These are phyloP conservation scores for Fraxinus angustifolia DNA, from an alignment of 305 asterid genomes.

Conservation along the genomic window DNA sequence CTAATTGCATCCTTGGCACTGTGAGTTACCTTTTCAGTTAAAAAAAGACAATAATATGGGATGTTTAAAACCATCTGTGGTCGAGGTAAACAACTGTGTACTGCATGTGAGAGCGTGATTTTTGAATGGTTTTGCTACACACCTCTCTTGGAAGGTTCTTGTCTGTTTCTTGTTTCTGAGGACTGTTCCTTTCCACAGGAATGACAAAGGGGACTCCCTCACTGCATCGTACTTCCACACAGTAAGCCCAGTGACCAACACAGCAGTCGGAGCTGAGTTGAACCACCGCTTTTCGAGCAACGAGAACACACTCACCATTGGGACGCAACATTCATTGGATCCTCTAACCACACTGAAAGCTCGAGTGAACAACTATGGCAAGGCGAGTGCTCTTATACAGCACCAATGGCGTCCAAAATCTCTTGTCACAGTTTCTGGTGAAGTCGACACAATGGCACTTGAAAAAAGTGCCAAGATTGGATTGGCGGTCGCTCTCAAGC, in stretches of 20 bases:
- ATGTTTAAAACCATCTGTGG: neutral
- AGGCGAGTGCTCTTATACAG: slow-evolving; percentile 82
- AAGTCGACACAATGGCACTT: slow-evolving; percentile 85
- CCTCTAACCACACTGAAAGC: slow-evolving; percentile 77
- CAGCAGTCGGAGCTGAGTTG: slow-evolving; percentile 94
- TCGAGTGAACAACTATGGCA: slow-evolving; percentile 82
- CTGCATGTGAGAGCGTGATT: neutral
- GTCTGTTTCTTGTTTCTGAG: neutral
- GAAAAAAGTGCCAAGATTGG: slow-evolving; percentile 93
- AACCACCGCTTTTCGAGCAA: slow-evolving; percentile 75
- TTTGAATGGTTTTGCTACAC: neutral
- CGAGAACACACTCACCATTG: slow-evolving; percentile 71
- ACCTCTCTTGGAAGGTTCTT: neutral
- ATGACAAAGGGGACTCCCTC: slow-evolving; percentile 64
- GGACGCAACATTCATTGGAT: slow-evolving; percentile 81
- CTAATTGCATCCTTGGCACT: slow-evolving; percentile 68
- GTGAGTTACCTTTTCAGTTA: slow-evolving; percentile 44
- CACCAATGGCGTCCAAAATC: slow-evolving; percentile 92
- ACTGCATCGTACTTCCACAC: slow-evolving; percentile 78
- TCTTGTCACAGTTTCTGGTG: slow-evolving; percentile 80
- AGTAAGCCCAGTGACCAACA: slow-evolving; percentile 70
- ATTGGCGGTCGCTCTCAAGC: slow-evolving; percentile 80
- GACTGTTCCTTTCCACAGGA: slow-evolving; percentile 43
- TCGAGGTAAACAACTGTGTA: neutral
- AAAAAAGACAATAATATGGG: neutral